Evolutionary conservation across 2,329 filamentous ascomycete genomes (phyloP).

Genomic region (Capronia coronata): DNA sequence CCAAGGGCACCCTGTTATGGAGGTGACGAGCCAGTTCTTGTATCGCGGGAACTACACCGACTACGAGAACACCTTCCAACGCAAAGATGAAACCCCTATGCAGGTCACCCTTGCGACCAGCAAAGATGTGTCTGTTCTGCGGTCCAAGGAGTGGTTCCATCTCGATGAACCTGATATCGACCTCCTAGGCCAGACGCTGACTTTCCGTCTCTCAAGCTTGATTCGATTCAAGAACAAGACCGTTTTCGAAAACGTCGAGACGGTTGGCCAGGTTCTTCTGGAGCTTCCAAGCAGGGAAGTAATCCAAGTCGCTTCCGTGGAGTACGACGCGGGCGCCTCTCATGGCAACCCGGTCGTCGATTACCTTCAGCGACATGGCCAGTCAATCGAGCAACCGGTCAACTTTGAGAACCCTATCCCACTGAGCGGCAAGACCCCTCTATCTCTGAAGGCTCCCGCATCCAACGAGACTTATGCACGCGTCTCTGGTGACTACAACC

Average conservation of each 20-base stretch:
- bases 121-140: conserved; percentile 88
- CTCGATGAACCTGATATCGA: conserved; percentile 78
- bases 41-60: conserved; percentile 91
- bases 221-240: conserved; percentile 92
- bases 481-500: conserved; percentile 97
- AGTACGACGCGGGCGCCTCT: conserved; percentile 85
- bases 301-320: conserved; percentile 93
- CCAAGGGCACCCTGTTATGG: conserved; percentile 81
- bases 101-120: conserved; percentile 79
- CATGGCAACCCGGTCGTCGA: conserved; percentile 96
- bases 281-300: conserved; percentile 96
- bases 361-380: conserved; percentile 86
- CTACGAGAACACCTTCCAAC: conserved; percentile 97
- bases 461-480: conserved; percentile 98
- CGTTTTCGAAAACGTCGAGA: conserved; percentile 86
- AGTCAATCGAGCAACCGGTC: conserved; percentile 89
- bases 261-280: conserved; percentile 81
- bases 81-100: conserved; percentile 92
- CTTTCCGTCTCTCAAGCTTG: conserved; percentile 89
- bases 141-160: conserved; percentile 97
- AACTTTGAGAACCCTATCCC: conserved; percentile 97
- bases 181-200: conserved; percentile 84
- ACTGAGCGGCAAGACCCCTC: conserved; percentile 81
- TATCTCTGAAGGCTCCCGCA: conserved; percentile 81
- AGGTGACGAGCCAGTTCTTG: conserved; percentile 96